These are phyloP conservation scores for Tanozyma kutaoensis DNA, from an alignment of 805 yeast genomes.

Conservation along the genomic window DNA sequence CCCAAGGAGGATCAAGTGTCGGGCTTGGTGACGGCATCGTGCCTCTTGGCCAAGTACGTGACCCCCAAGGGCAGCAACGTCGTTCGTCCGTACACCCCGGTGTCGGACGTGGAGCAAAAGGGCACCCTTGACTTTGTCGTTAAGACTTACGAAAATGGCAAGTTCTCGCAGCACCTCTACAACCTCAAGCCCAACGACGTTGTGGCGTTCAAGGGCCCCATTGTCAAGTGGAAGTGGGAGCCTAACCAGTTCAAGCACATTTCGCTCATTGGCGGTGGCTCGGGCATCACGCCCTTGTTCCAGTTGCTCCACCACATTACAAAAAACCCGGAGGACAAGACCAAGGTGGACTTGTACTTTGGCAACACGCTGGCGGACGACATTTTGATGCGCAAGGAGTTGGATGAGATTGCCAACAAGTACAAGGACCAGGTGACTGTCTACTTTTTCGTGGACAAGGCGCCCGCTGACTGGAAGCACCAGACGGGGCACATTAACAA, in stretches of 20 bases:
- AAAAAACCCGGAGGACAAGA: conserved; percentile 74
- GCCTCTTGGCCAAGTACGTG: conserved; percentile 67
- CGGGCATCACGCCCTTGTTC: conserved; percentile 93
- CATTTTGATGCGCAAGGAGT: conserved; percentile 63
- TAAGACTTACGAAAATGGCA: conserved; percentile 78
- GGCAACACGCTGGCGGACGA: conserved; percentile 73
- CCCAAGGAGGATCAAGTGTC: conserved; percentile 52
- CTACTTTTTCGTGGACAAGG: conserved; percentile 68
- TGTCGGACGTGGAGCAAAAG: conserved; percentile 49
- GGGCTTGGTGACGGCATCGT: conserved; percentile 73
- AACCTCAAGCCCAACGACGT: conserved; percentile 66
- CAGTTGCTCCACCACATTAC: conserved; percentile 72
- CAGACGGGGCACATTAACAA: conserved; percentile 65
- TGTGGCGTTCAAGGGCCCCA: conserved; percentile 87
- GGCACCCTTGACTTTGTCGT: conserved; percentile 73
- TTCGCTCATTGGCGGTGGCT: conserved; percentile 87
- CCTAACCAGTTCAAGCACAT: conserved; percentile 74
- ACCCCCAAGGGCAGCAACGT: conserved; percentile 79
- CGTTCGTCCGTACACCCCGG: conserved; percentile 84
- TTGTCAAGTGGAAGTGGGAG: conserved; percentile 81
- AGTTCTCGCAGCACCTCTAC: conserved; percentile 65
- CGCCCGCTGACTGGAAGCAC: conserved; percentile 37
- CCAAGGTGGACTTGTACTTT: conserved; percentile 72
- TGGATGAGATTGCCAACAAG: conserved; percentile 53
- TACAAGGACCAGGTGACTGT: conserved; percentile 71